Evolutionary conservation across 352 stramenopile genomes (phyloP).

Genomic region (Elongisporangium senticosum): DNA sequence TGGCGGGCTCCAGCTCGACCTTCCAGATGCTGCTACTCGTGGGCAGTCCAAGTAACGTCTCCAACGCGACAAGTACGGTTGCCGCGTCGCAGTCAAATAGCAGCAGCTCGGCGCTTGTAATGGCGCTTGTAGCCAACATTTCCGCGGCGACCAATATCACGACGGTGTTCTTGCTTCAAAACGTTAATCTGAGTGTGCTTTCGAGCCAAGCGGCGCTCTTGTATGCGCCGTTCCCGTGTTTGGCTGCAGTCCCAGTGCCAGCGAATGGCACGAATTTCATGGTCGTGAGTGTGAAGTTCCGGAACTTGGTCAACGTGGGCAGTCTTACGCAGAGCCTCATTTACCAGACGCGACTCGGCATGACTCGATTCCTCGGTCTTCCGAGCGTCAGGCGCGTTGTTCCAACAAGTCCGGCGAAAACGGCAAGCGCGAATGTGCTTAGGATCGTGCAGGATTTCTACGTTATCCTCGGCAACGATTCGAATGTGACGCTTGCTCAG

Average conservation of each 20-base stretch:
- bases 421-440: constrained; percentile 21
- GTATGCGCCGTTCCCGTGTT: constrained; percentile 15
- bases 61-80: constrained; percentile 9
- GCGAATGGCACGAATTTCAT: constrained; percentile 19
- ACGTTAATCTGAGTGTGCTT: constrained; percentile 9
- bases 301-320: constrained; percentile 27
- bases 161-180: constrained; percentile 16
- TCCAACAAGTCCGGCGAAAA: constrained; percentile 17
- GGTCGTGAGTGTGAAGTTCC: constrained; percentile 30
- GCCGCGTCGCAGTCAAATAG: too few relatives aligned
- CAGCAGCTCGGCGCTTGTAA: constrained; percentile 11
- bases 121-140: constrained; percentile 1
- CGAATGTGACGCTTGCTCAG: constrained; percentile 9
- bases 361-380: constrained; percentile 33
- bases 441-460: constrained; percentile 40
- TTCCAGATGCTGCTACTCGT: constrained; percentile 26
- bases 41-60: constrained; percentile 10
- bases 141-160: constrained; percentile 1
- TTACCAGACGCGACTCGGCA: constrained; percentile 40
- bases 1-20: constrained; percentile 10
- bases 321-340: constrained; percentile 33
- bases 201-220: constrained; percentile 11
- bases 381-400: constrained; percentile 17
- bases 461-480: constrained; percentile 17
- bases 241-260: constrained; percentile 2